Conservation (phyloP, 371 early-diverging fungal species). For the Amoeboradix gromovi region DNA sequence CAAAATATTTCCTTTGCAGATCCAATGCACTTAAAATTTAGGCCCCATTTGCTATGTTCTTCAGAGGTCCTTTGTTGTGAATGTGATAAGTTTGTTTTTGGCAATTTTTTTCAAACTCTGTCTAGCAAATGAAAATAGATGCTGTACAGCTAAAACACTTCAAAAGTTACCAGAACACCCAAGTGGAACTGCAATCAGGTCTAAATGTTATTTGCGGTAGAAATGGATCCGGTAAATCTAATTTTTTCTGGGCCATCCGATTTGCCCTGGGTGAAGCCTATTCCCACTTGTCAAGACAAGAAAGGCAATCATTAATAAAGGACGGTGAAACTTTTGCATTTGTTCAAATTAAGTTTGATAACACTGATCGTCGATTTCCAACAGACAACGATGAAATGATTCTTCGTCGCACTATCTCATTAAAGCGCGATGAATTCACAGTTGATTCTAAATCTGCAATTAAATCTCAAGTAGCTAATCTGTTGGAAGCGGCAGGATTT, state of each 20-base stretch:
- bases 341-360: constrained; percentile 93
- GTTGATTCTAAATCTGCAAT: constrained; percentile 63
- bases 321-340: constrained; percentile 34
- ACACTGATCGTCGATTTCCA: constrained; percentile 72
- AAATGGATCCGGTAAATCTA: constrained; percentile 97
- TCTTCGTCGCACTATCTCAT: constrained; percentile 68
- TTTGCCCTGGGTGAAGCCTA: constrained; percentile 90
- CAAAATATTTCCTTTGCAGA: no score
- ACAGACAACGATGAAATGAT: constrained; percentile 64
- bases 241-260: constrained; percentile 86
- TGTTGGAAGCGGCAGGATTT: constrained; percentile 90
- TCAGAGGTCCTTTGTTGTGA: no score
- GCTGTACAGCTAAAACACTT: not conserved
- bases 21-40: no score
- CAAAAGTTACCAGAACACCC: not conserved
- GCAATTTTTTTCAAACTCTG: no score
- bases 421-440: constrained; percentile 90
- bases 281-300: constrained; percentile 59
- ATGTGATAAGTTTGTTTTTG: no score
- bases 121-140: not conserved
- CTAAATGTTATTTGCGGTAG: constrained; percentile 31
- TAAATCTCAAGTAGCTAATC: constrained; percentile 62
- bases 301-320: constrained; percentile 70
- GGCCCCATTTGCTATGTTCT: no score
- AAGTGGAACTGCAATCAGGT: not conserved